A percentile compares a stretch with the other conserved stretches of the same genome.
Evolutionary conservation across 306 rosid species (phyloP).

Genomic region (Glycine soja): DNA sequence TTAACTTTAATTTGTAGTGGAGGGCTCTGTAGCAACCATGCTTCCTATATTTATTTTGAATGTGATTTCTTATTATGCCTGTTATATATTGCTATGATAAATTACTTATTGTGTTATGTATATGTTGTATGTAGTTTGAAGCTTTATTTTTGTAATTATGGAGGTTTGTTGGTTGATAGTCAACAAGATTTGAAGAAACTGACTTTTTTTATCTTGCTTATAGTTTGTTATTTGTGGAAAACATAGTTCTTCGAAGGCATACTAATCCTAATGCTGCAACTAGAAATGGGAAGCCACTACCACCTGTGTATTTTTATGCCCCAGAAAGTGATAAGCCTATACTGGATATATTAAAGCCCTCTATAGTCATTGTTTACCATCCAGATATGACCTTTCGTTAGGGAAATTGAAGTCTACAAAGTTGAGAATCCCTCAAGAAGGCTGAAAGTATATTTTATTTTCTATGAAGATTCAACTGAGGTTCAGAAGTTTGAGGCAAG

Average conservation of each 20-base stretch:
- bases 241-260: conserved; percentile 61
- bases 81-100: background rate
- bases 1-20: background rate
- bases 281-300: conserved; percentile 62
- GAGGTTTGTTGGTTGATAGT: conserved; percentile 21
- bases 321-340: conserved; percentile 90
- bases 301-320: conserved; percentile 85
- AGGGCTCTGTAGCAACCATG: background rate
- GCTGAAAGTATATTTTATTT: conserved; percentile 85
- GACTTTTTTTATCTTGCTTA: conserved; percentile 9
- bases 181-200: conserved; percentile 33
- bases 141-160: conserved; percentile 17
- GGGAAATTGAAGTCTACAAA: conserved; percentile 90
- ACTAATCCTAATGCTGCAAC: conserved; percentile 45
- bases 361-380: conserved; percentile 83
- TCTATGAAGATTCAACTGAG: conserved; percentile 95
- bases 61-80: conserved; percentile 18
- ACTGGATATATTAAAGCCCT: conserved; percentile 84
- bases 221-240: conserved; percentile 46
- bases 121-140: conserved; percentile 19
- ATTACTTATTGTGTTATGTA: too few species aligned
- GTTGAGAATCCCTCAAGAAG: conserved; percentile 76
- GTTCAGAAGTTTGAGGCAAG: conserved; percentile 94
- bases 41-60: conserved; percentile 13
- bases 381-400: conserved; percentile 92